These are phyloP conservation scores for Backusella psychrophila DNA, from an alignment of 192 early-diverging fungal species.

Conservation along the genomic window DNA sequence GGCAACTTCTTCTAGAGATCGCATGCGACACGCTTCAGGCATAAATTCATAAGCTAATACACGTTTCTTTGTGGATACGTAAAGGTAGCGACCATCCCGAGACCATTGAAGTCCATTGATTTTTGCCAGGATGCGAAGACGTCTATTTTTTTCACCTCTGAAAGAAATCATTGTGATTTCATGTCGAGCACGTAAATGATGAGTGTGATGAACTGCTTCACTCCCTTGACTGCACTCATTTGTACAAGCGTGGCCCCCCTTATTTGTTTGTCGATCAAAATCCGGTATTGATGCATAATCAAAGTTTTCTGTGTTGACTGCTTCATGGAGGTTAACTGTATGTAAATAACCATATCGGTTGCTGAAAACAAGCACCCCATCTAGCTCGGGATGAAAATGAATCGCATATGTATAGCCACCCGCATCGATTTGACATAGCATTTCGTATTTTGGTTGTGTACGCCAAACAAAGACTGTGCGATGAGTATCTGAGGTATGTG, in stretches of 20 bases:
- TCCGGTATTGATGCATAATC: neutral
- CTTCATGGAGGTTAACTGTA: constrained; percentile 39
- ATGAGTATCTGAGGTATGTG: constrained; percentile 47
- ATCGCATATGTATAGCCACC: constrained; percentile 42
- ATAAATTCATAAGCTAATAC: constrained; percentile 44
- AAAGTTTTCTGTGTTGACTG: constrained; percentile 14
- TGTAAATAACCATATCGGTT: constrained; percentile 56
- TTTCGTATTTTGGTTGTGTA: constrained; percentile 30
- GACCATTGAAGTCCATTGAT: constrained; percentile 51
- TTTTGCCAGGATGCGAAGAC: constrained; percentile 42
- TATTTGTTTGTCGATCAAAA: neutral
- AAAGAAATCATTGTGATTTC: constrained; percentile 54
- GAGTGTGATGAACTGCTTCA: neutral
- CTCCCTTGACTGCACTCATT: neutral
- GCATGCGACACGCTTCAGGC: neutral
- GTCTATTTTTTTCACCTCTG: constrained; percentile 39
- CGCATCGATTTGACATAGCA: constrained; percentile 40
- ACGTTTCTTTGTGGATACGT: constrained; percentile 43
- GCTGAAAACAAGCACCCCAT: constrained; percentile 42
- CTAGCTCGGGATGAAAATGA: constrained; percentile 44
- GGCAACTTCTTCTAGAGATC: neutral
- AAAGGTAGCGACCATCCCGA: constrained; percentile 40
- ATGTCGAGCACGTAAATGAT: constrained; percentile 29
- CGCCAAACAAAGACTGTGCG: constrained; percentile 44
- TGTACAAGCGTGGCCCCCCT: neutral